Conservation (phyloP, 2,329 filamentous ascomycete species). For the Beauveria medogensis region DNA sequence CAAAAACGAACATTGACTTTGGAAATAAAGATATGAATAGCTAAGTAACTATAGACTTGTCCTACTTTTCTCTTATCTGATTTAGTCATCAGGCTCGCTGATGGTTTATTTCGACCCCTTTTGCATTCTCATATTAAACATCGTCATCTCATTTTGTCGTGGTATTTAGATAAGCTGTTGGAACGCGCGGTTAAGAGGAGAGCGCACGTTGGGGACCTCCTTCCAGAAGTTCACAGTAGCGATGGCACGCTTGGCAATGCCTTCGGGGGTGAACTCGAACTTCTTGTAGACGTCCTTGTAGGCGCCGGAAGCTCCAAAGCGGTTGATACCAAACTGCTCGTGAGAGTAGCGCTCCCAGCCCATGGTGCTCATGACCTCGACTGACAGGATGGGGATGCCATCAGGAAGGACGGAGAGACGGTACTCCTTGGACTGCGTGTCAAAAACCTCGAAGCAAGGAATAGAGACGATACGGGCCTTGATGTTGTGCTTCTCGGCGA, state of each 20-base stretch:
- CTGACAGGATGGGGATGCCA: slow-evolving; percentile 83
- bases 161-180: slow-evolving; percentile 80
- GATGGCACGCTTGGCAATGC: slow-evolving; percentile 87
- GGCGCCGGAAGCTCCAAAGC: slow-evolving; percentile 93
- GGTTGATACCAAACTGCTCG: slow-evolving; percentile 98
- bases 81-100: not conserved
- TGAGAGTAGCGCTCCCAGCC: slow-evolving; percentile 99
- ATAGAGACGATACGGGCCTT: slow-evolving; percentile 89
- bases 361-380: slow-evolving; percentile 95
- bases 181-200: slow-evolving; percentile 95
- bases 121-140: not conserved
- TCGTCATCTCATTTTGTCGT: not conserved
- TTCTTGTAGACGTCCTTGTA: slow-evolving; percentile 99
- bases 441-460: slow-evolving; percentile 96
- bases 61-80: not conserved
- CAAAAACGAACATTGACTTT: not conserved
- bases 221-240: slow-evolving; percentile 97
- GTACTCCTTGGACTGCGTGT: slow-evolving; percentile 91
- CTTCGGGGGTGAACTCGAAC: slow-evolving; percentile 98
- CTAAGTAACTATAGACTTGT: not conserved
- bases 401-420: slow-evolving; percentile 86
- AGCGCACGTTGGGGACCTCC: slow-evolving; percentile 81
- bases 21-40: not conserved
- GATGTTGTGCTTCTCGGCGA: slow-evolving; percentile 81
- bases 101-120: not conserved